Percentiles rank a stretch among this genome's conserved stretches.
Evolutionary conservation across 2,329 filamentous ascomycete species (phyloP).

Genomic region (Calonectria naviculata): DNA sequence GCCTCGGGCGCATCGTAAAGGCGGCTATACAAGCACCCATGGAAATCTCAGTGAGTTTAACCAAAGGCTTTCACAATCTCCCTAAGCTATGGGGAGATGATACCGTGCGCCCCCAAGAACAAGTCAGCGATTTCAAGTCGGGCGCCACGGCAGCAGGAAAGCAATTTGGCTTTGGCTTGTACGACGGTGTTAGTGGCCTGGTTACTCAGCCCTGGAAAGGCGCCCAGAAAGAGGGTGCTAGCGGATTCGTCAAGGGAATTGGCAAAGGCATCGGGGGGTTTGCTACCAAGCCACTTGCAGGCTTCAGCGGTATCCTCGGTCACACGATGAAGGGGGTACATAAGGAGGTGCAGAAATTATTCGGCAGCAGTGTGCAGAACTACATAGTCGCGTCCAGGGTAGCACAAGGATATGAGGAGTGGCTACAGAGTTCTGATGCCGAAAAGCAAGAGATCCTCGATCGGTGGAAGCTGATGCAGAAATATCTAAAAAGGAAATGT

Average conservation of each 20-base stretch:
- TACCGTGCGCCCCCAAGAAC: constrained; percentile 79
- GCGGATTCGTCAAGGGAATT: constrained; percentile 80
- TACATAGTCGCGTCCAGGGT: constrained; percentile 80
- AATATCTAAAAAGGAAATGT: constrained; percentile 28
- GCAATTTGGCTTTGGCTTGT: constrained; percentile 81
- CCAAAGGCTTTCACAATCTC: constrained; percentile 89
- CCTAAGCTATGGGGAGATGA: constrained; percentile 88
- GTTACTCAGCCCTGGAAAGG: constrained; percentile 80
- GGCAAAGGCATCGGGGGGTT: constrained; percentile 87
- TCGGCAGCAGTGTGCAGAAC: constrained; percentile 74
- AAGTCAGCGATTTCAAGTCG: constrained; percentile 80
- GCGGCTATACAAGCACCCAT: constrained; percentile 77
- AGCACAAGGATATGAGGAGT: constrained; percentile 76
- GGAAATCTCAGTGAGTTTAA: constrained; percentile 85
- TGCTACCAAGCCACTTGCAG: constrained; percentile 84
- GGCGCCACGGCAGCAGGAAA: constrained; percentile 83
- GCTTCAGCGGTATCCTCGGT: constrained; percentile 36
- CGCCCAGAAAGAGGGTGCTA: constrained; percentile 57
- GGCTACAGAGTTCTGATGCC: constrained; percentile 58
- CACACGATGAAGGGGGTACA: constrained; percentile 75
- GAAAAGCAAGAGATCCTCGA: constrained; percentile 70
- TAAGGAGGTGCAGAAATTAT: constrained; percentile 56
- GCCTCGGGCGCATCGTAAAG: constrained; percentile 79
- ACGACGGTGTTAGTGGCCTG: constrained; percentile 83
- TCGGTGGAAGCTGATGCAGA: constrained; percentile 59